These are phyloP conservation scores for Penicillium sp. DNA, from an alignment of 2,329 filamentous ascomycete species.

Conservation along the genomic window DNA sequence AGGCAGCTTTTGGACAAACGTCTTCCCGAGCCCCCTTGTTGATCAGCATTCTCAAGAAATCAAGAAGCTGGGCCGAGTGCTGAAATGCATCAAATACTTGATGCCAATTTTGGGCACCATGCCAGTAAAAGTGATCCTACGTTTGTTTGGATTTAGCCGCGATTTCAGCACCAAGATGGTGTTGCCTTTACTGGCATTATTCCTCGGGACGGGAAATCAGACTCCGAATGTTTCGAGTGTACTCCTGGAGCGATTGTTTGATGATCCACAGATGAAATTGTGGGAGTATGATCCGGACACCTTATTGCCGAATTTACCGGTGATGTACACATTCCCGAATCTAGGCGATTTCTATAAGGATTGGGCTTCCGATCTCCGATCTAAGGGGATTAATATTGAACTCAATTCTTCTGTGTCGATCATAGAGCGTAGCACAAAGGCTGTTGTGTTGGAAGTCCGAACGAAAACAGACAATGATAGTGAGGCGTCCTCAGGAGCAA, in stretches of 20 bases:
- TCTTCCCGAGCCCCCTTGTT: conserved; percentile 58
- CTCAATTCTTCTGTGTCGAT: conserved; percentile 41
- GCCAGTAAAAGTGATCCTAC: conserved; percentile 64
- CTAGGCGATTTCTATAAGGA: conserved; percentile 58
- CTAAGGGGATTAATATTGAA: conserved; percentile 57
- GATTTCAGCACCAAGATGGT: conserved; percentile 72
- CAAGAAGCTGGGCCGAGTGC: conserved; percentile 53
- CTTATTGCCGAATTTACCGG: conserved; percentile 55
- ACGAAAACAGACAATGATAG: not conserved
- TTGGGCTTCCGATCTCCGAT: conserved; percentile 54
- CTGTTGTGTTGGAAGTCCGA: conserved; percentile 47
- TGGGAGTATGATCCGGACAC: conserved; percentile 60
- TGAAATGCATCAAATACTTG: conserved; percentile 57
- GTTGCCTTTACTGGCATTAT: conserved; percentile 69
- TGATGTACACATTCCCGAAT: conserved; percentile 63
- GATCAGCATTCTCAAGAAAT: conserved; percentile 58
- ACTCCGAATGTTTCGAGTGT: conserved; percentile 70
- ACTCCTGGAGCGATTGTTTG: conserved; percentile 62
- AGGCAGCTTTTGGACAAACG: conserved; percentile 62
- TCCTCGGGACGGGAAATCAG: conserved; percentile 73
- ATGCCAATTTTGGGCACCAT: conserved; percentile 58
- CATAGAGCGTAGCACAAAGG: conserved; percentile 50
- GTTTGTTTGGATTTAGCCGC: conserved; percentile 66
- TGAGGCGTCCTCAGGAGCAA: conserved; percentile 8
- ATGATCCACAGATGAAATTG: conserved; percentile 60